phyloP scores from a whole-genome alignment of 495 filamentous ascomycete species.

The Hypomontagnella monticulosa region DNA sequence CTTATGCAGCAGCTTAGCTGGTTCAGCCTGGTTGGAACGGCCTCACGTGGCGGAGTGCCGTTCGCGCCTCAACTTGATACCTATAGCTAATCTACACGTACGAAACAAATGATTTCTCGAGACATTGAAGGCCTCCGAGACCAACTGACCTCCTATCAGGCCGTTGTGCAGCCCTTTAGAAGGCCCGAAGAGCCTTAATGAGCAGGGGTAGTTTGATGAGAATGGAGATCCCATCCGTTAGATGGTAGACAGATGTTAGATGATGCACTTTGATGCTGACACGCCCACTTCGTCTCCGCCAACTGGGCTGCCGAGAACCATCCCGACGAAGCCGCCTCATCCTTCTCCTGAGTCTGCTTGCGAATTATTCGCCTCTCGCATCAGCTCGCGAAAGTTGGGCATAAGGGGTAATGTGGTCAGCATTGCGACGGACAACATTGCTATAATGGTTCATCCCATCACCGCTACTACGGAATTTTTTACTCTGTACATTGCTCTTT shows the following conservation, averaged over 20 bases:
- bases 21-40: constrained; percentile 32
- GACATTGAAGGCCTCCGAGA: constrained; percentile 7
- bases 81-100: constrained; percentile 37
- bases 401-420: constrained; percentile 9
- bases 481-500: neutral
- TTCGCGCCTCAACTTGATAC: constrained; percentile 30
- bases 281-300: constrained; percentile 28
- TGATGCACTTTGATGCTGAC: constrained; percentile 2
- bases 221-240: constrained; percentile 18
- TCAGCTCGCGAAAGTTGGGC: constrained; percentile 18
- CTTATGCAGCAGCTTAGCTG: constrained; percentile 38
- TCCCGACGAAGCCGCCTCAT: constrained; percentile 11
- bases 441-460: constrained; percentile 2
- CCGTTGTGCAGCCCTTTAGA: constrained; percentile 31
- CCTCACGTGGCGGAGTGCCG: constrained; percentile 40
- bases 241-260: neutral
- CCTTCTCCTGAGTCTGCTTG: neutral
- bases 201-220: constrained; percentile 17
- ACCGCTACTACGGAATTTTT: constrained; percentile 11
- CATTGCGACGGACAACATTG: constrained; percentile 9
- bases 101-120: constrained; percentile 15
- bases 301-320: constrained; percentile 6
- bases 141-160: constrained; percentile 34
- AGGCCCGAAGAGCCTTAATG: constrained; percentile 17
- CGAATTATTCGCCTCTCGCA: constrained; percentile 7